These are phyloP conservation scores for Camellia japonica DNA, from an alignment of 148 eudicot genomes.

Conservation along the genomic window DNA sequence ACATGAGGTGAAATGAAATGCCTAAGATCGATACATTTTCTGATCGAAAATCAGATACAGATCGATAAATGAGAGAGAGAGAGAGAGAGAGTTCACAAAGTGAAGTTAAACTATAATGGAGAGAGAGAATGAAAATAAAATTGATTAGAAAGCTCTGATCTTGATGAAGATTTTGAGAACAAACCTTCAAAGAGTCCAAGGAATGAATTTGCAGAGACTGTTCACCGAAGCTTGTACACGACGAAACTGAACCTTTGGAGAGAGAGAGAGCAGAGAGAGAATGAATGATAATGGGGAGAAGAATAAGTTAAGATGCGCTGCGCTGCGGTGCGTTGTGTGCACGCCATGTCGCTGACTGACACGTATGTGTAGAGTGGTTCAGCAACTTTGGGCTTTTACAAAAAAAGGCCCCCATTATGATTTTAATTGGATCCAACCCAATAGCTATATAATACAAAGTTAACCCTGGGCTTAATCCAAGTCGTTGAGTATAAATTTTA, in stretches of 20 bases:
- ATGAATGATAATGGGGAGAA: not conserved
- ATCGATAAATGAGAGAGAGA: not conserved
- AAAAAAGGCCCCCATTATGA: not conserved
- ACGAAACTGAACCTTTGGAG: not conserved
- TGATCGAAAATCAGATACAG: not conserved
- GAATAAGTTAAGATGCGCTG: not conserved
- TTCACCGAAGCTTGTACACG: not conserved
- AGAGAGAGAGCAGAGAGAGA: not conserved
- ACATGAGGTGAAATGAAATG: not conserved
- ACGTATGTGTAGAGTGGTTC: not conserved
- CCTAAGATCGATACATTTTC: not conserved
- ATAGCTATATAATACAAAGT: too few relatives aligned
- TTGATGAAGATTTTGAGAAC: too few relatives aligned
- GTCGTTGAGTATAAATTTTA: too few relatives aligned
- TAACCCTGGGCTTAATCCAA: too few relatives aligned
- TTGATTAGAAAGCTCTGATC: not conserved
- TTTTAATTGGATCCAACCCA: not conserved
- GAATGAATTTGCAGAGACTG: not conserved
- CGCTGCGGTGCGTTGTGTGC: not conserved
- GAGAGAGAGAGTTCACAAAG: too few relatives aligned
- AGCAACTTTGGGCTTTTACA: not conserved
- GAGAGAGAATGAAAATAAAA: not conserved
- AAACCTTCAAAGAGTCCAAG: too few relatives aligned
- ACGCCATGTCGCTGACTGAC: slow-evolving; percentile 3
- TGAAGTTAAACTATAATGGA: not conserved